A percentile compares a stretch with the other conserved stretches of the same genome.
phyloP scores from a whole-genome alignment of 2,329 filamentous ascomycete genomes.

The Beauveria medogensis region DNA sequence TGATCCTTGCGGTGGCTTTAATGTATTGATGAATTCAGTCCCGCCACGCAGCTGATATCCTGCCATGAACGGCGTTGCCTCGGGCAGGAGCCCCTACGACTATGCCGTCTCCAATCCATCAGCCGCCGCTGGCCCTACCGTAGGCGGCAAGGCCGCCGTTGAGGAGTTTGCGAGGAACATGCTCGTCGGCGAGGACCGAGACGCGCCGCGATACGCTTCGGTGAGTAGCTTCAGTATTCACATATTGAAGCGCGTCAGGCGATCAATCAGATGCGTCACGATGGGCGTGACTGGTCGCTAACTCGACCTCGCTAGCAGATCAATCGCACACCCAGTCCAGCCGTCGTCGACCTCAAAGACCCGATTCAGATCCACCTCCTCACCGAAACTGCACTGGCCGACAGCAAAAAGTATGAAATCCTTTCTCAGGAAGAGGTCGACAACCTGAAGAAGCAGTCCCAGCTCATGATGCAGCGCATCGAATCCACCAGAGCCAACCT shows the following conservation, averaged over 20 bases:
- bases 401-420: conserved; percentile 79
- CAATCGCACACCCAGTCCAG: conserved; percentile 48
- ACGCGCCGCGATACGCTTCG: conserved; percentile 47
- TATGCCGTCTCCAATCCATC: conserved; percentile 25
- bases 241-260: neutral
- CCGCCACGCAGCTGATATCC: conserved; percentile 1
- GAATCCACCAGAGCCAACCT: conserved; percentile 77
- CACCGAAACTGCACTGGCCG: conserved; percentile 84
- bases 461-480: conserved; percentile 64
- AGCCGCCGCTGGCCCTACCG: conserved; percentile 23
- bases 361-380: conserved; percentile 82
- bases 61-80: conserved; percentile 33
- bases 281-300: neutral
- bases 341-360: conserved; percentile 56
- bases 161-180: conserved; percentile 53
- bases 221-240: conserved; percentile 32
- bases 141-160: conserved; percentile 41
- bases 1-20: conserved; percentile 12
- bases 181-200: conserved; percentile 44
- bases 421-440: conserved; percentile 89
- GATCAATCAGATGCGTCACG: neutral
- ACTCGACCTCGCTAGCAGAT: conserved; percentile 27
- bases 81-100: conserved; percentile 27
- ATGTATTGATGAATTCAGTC: conserved; percentile 7
- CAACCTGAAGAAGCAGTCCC: conserved; percentile 77